phyloP scores from a whole-genome alignment of 371 early-diverging fungal species.

The Lichtheimia ramosa region DNA sequence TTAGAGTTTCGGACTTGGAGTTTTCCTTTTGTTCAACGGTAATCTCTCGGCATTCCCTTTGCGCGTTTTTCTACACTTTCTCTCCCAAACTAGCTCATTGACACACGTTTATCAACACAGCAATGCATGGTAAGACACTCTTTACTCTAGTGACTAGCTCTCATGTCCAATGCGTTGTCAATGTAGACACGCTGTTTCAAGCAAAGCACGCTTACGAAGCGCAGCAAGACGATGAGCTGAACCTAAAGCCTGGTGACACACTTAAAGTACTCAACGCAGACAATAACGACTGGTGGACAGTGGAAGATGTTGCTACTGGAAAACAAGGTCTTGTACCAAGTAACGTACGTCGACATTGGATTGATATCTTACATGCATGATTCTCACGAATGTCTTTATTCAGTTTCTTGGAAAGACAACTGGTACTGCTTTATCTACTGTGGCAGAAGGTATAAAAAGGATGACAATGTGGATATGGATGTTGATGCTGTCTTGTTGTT shows the following conservation, averaged over 20 bases:
- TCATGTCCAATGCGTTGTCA: too few relatives aligned
- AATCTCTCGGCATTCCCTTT: background rate
- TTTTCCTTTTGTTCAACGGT: background rate
- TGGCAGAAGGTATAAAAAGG: background rate
- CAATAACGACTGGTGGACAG: slow-evolving; percentile 61
- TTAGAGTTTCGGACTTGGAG: background rate
- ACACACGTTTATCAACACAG: background rate
- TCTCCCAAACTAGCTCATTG: background rate
- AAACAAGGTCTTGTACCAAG: slow-evolving; percentile 63
- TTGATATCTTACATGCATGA: background rate
- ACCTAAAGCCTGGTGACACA: slow-evolving; percentile 55
- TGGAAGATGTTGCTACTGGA: slow-evolving; percentile 48
- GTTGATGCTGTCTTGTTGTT: background rate
- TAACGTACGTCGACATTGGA: slow-evolving; percentile 38
- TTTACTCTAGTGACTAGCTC: too few relatives aligned
- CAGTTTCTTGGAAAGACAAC: background rate
- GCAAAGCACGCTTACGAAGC: slow-evolving; percentile 38
- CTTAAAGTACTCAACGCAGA: slow-evolving; percentile 47
- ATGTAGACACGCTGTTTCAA: slow-evolving; percentile 1
- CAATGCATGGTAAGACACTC: background rate
- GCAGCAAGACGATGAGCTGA: slow-evolving; percentile 60
- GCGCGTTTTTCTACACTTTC: background rate
- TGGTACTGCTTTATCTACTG: background rate
- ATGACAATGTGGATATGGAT: background rate
- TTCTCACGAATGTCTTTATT: background rate